phyloP scores from a whole-genome alignment of 306 rosid genomes.

The Medicago arabica region DNA sequence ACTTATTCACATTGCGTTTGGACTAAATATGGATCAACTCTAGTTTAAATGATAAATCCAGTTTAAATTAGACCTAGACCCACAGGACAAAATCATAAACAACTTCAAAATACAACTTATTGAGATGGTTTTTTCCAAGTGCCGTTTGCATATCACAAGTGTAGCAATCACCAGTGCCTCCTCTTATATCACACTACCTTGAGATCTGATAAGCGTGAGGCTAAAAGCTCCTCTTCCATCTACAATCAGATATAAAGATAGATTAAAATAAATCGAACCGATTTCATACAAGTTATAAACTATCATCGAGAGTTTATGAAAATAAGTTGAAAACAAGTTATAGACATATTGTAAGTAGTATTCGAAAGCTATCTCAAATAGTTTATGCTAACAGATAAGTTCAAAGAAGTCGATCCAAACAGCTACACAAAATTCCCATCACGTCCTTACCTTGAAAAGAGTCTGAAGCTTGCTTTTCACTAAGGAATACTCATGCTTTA shows the following conservation, averaged over 20 bases:
- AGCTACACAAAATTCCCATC: neutral
- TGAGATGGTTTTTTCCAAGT: slow-evolving; percentile 16
- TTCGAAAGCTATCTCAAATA: neutral
- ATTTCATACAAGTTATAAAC: too few relatives aligned
- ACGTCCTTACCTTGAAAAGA: slow-evolving; percentile 66
- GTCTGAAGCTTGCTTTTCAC: slow-evolving; percentile 75
- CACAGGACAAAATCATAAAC: slow-evolving; percentile 36
- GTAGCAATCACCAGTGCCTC: slow-evolving; percentile 25
- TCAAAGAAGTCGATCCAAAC: neutral
- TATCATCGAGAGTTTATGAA: neutral
- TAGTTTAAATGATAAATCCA: slow-evolving; percentile 25
- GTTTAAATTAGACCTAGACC: slow-evolving; percentile 3
- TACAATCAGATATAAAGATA: slow-evolving; percentile 41
- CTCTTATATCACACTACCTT: slow-evolving; percentile 37
- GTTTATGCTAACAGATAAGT: neutral
- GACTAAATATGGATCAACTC: neutral
- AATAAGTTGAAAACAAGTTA: neutral
- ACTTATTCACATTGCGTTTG: neutral
- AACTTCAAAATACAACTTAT: slow-evolving; percentile 31
- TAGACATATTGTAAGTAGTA: neutral
- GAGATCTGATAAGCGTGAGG: slow-evolving; percentile 43
- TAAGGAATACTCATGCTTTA: slow-evolving; percentile 61
- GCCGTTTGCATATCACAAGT: slow-evolving; percentile 23
- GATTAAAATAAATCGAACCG: neutral
- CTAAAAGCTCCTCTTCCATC: slow-evolving; percentile 66